Evolutionary conservation across 108 stramenopile genomes (phyloP).

Genomic region (Skeletonema potamos): DNA sequence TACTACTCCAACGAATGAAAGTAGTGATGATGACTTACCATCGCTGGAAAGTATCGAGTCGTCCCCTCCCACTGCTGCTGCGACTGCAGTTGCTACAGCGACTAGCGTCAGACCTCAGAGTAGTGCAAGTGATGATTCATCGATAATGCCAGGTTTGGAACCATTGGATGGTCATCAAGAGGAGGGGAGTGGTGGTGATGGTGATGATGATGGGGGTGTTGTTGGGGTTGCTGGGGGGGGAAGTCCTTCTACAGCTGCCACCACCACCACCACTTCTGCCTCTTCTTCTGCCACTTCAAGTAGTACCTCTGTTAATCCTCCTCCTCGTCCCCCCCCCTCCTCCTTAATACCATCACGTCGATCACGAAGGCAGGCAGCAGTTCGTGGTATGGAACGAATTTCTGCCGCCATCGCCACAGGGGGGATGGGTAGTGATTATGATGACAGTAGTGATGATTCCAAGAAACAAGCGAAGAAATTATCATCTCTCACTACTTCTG

Average conservation of each 20-base stretch:
- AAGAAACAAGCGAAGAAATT: background rate
- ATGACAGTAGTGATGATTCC: background rate
- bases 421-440: conserved; percentile 13
- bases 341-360: background rate
- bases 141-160: background rate
- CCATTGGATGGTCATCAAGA: background rate
- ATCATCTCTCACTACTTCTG: background rate
- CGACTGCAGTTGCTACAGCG: no score
- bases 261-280: background rate
- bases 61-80: background rate
- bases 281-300: background rate
- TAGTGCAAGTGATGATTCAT: background rate
- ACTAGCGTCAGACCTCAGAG: background rate
- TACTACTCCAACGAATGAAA: no score
- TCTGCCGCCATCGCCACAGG: conserved; percentile 24
- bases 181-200: background rate
- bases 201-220: no score
- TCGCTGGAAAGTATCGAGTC: background rate
- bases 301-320: background rate
- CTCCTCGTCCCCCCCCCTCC: background rate
- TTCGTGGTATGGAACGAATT: conserved; percentile 19
- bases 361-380: conserved; percentile 10
- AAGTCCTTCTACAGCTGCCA: background rate
- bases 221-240: background rate
- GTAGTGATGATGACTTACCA: background rate